Base-by-base conservation (phyloP, 192 early-diverging fungal species). In the Coemansia sp. region DNA sequence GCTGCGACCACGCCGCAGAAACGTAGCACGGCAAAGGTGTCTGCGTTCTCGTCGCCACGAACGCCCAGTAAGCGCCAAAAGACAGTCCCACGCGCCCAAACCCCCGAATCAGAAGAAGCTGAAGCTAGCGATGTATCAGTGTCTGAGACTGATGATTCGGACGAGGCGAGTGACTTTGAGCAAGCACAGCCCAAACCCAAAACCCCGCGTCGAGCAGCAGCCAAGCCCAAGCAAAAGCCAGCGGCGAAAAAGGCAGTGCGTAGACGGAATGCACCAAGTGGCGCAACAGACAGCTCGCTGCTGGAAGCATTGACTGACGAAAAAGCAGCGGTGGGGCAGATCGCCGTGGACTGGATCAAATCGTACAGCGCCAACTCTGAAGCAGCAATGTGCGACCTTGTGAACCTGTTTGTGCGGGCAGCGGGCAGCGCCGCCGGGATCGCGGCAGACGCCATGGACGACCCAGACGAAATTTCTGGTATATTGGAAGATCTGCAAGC, bases 341-440 rank as follows among this genome's bases (percentile, higher is more conserved):
- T 88, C 1, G 87, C 87, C 3, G 62, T 72, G 9, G 91, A 91
- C 57, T 95, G 93, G 93, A 79, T 92, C 19, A 80, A 78, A 6
- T 58, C 78, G 15, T 97, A 88, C 55, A 69, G 82, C 37, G 73
- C 76, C 7, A 74, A 86, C 17, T 60, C 83, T 22, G 73, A 77
- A 10, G 67, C 51, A 5, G 90, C 90, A 15, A 52, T 93, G 60
- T 71, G 79, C 57, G 86, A 90, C 27, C 65, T 97, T 21, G 75
- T 94, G 17, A 93, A 92, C 69, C 89, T 94, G 59, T 45, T 79
- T 21, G 52, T 77, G 49, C 77, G 87, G 83, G 75, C 85, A 4
- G 69, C 82, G 24, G 90, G 92, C 6, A 86, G 87, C 70, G 61
- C 69, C 10, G 70, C 75, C 11, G 62, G 66, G 4, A 69, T 92